Conservation (phyloP, 2,329 filamentous ascomycete species). For the Pezicula radicicola region DNA sequence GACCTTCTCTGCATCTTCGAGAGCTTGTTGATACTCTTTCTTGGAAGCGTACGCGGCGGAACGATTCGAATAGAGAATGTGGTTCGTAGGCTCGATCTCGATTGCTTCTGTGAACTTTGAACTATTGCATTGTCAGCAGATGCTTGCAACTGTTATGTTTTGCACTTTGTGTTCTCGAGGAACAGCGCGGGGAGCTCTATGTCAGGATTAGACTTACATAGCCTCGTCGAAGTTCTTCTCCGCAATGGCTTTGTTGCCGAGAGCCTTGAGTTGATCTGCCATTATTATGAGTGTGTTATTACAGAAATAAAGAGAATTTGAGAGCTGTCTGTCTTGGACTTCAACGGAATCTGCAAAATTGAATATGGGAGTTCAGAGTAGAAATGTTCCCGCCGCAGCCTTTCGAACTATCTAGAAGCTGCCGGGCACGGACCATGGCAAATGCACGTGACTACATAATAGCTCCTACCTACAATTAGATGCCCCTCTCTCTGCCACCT, state of each 20-base stretch:
- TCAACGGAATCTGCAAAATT: not conserved
- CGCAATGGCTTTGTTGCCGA: constrained; percentile 97
- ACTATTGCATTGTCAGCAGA: constrained; percentile 43
- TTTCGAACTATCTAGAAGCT: too few relatives aligned
- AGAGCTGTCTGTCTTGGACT: not conserved
- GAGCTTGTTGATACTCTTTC: constrained; percentile 79
- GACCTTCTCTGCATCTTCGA: constrained; percentile 89
- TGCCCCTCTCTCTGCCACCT: too few relatives aligned
- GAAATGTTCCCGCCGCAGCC: too few relatives aligned
- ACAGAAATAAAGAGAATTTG: not conserved
- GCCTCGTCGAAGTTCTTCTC: constrained; percentile 96
- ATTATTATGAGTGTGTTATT: constrained; percentile 14
- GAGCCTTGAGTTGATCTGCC: constrained; percentile 84
- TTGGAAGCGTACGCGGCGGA: constrained; percentile 87
- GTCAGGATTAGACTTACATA: constrained; percentile 61
- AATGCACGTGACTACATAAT: too few relatives aligned
- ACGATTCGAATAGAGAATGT: constrained; percentile 97
- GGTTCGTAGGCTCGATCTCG: constrained; percentile 80
- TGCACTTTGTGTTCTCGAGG: not conserved
- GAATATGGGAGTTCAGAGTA: not conserved
- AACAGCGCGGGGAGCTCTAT: not conserved
- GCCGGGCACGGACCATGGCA: too few relatives aligned
- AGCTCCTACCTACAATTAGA: too few relatives aligned
- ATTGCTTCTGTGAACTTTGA: constrained; percentile 95
- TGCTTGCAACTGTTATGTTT: not conserved